phyloP scores from a whole-genome alignment of 768 basidiomycete genomes.

The Infundibulicybe gibba region DNA sequence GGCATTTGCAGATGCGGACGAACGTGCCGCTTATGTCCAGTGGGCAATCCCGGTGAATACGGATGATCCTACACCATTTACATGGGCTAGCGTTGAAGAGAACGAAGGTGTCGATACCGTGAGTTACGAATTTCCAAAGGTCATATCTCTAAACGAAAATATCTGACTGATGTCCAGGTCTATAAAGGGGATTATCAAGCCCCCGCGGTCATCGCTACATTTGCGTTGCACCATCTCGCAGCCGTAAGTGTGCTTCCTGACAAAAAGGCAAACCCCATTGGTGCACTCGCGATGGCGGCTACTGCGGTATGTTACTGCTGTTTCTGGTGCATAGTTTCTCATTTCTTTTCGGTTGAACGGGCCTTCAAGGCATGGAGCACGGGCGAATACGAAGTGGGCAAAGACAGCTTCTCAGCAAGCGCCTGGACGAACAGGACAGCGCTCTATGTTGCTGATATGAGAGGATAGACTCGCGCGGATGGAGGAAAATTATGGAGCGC shows the following conservation, averaged over 20 bases:
- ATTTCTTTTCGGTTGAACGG: slow-evolving; percentile 2
- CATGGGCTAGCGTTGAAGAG: slow-evolving; percentile 3
- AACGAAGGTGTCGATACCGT: not conserved
- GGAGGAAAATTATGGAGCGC: slow-evolving; percentile 3
- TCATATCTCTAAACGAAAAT: not conserved
- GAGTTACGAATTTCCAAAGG: not conserved
- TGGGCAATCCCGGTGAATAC: not conserved
- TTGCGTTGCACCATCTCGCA: not conserved
- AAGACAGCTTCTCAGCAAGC: slow-evolving; percentile 3
- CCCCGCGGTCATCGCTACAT: slow-evolving; percentile 1
- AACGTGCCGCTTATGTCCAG: slow-evolving; percentile 1
- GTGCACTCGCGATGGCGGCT: slow-evolving; percentile 4
- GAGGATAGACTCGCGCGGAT: not conserved
- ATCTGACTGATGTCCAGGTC: not conserved
- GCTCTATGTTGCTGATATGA: slow-evolving; percentile 1
- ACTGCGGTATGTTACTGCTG: slow-evolving; percentile 2
- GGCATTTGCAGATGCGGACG: not conserved
- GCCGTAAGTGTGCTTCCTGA: not conserved
- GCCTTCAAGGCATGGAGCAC: slow-evolving; percentile 2
- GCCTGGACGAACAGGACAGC: not conserved
- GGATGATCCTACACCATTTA: not conserved
- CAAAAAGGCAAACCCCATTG: not conserved
- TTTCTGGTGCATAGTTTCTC: not conserved
- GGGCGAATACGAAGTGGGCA: not conserved
- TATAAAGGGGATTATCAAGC: slow-evolving; percentile 5